Base-by-base conservation (phyloP, 1,284 basidiomycete species). In the Singerocomus rubriflavus region DNA sequence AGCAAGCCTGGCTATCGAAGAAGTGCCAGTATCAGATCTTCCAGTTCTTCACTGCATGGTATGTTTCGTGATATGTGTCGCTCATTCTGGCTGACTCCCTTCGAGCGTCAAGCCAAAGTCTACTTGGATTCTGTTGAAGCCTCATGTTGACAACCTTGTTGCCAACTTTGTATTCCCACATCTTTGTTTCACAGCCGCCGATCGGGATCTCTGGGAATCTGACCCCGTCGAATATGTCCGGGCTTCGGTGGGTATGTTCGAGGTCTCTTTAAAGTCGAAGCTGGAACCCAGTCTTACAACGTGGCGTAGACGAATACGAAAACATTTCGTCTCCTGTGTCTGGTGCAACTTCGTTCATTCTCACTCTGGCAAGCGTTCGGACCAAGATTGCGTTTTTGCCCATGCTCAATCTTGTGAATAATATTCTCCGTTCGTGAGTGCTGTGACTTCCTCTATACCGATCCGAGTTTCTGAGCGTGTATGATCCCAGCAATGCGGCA, bases 1-100 rank as follows among this genome's bases (percentile, higher is more conserved):
- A 81, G 43, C 81, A 85, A 58, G 75, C 78, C 10, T 93, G 91
- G 91, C 71, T 91, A 33, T 86, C 85, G 17, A 85, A 80, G 67
- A 91, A 91, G 61, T 88, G 83, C 62, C 85, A 88, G 61, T 89
- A 88, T 64, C 82, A 87, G 50, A 82, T 91, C 43, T 84, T 93
- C 67, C 77, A 80, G 46, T 93, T 90, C 73, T 85, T 93, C 60
- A 88, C 84, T 29, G 88, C 91, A 65, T 93, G 91, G 91, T 91
- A 63, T 26, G 82, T 69, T 16, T 25, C 34, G 5, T 30, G 21
- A 3, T 21, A 6, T 8, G 2, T 25, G 6, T 32, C 26, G n/a
- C 35, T 27, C 25, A n/a, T 42, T 9, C 21, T 43, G 12, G 35
- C 48, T 58, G 39, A 57, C 49, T 43, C n/a, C 46, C n/a, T 47